Base-by-base conservation (phyloP, 148 eudicot species). In the Nyssa sinensis region DNA sequence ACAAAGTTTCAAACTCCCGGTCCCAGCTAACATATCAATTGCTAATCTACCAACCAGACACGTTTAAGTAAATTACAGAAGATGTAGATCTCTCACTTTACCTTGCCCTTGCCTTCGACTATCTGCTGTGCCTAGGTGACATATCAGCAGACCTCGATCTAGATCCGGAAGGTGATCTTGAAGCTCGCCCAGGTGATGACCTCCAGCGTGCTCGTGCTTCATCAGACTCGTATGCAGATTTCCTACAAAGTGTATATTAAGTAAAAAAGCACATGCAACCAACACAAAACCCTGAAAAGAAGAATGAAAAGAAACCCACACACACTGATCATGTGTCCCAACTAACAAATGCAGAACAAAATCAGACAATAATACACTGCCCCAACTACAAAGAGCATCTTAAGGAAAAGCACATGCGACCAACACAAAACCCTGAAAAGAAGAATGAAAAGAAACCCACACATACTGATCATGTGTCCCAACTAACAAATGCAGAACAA, bases 81-180 rank as follows among this genome's bases (percentile, higher is more conserved):
- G 5, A 6, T 62, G 49, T 17, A 59, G 57, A 62, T 49, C 27
- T 66, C 53, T 67, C 7, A 75, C 66, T 64, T 83, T 57, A 72
- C 35, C 65, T 74, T 37, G 30, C 70, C 75, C 23, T 58, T 16
- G n/a, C n/a, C n/a, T 24, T 9, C 49, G 44, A 3, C 81, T 49
- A 83, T 79, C 83, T 74, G 72, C 83, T 74, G 67, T 31, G 73
- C 13, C 49, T 76, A 34, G 91, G 91, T 35, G 91, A 88, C 10
- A 74, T 72, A 79, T 89, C 89, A 32, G 81, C 84, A 72, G 93
- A 89, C 74, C 89, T 81, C 39, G 93, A 89, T 81, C 91, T 77
- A 27, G 94, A 90, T 67, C 89, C 88, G 58, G 88, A 82, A 27
- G 94, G 94, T 24, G 94, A 90, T 80, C 88, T 84, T 39, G 91